Conservation (phyloP, 352 stramenopile genomes). For the Phytophthora syringae region DNA sequence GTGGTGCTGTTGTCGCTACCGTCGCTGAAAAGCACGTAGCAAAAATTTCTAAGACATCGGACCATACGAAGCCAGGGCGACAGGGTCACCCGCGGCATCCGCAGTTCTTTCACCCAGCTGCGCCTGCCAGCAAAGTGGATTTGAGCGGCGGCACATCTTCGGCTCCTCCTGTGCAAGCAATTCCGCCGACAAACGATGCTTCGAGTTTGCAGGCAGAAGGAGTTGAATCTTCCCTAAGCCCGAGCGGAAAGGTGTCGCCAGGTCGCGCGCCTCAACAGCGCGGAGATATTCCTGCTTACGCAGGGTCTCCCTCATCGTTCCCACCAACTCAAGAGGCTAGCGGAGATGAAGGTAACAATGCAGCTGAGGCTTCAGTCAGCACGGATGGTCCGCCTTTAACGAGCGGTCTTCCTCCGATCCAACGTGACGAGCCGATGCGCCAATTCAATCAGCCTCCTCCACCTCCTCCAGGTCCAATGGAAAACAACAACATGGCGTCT, state of each 20-base stretch:
- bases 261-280: conserved; percentile 8
- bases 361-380: neutral
- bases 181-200: conserved; percentile 2
- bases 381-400: conserved; percentile 7
- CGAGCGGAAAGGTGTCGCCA: conserved; percentile 3
- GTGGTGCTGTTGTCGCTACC: neutral
- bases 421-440: neutral
- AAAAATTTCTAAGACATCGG: conserved; percentile 7
- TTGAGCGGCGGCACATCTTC: conserved; percentile 7
- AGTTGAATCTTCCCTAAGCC: neutral
- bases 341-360: conserved; percentile 7
- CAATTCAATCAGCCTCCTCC: conserved; percentile 4
- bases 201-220: conserved; percentile 1
- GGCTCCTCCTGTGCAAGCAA: neutral
- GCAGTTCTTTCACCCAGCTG: conserved; percentile 40
- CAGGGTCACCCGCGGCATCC: conserved; percentile 35
- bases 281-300: conserved; percentile 7
- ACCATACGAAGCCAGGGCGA: conserved; percentile 22
- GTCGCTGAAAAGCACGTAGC: conserved; percentile 2
- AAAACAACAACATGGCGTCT: conserved; percentile 17
- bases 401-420: conserved; percentile 10
- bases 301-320: conserved; percentile 11
- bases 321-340: conserved; percentile 1
- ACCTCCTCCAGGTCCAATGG: conserved; percentile 1
- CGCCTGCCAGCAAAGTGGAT: conserved; percentile 21